These are phyloP conservation scores for Biancaea sappan DNA, from an alignment of 306 rosid genomes.

Conservation along the genomic window DNA sequence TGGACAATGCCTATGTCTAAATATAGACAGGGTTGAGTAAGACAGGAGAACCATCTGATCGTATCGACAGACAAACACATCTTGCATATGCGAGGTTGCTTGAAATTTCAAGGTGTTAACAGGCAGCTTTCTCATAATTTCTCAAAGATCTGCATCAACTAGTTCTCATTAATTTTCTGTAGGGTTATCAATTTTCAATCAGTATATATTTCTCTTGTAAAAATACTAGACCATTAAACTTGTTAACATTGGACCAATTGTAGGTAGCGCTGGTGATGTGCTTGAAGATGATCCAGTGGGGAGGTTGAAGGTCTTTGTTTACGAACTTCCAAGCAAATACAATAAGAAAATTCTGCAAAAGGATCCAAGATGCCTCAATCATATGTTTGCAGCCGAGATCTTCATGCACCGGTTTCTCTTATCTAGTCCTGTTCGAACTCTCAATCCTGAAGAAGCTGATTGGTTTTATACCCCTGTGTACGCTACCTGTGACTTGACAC, in stretches of 20 bases:
- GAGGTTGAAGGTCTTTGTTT: constrained; percentile 95
- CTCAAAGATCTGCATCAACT: background rate
- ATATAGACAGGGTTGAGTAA: background rate
- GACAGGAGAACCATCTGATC: background rate
- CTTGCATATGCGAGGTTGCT: constrained; percentile 2
- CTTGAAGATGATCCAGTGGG: constrained; percentile 98
- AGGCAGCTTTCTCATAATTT: background rate
- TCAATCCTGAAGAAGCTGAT: constrained; percentile 97
- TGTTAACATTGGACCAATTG: constrained; percentile 38
- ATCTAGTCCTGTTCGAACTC: constrained; percentile 93
- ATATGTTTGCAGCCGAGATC: constrained; percentile 99
- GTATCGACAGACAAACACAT: background rate
- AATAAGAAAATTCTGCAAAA: constrained; percentile 95
- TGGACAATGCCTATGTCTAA: background rate
- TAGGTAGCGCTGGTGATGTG: constrained; percentile 99
- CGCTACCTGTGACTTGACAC: constrained; percentile 96
- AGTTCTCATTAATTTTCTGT: background rate
- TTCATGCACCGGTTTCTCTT: constrained; percentile 95
- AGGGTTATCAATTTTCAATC: background rate
- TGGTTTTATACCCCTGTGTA: constrained; percentile 99
- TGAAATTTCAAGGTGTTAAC: constrained; percentile 13
- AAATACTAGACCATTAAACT: constrained; percentile 11
- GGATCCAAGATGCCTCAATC: constrained; percentile 92
- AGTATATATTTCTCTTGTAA: background rate
- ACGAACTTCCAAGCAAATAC: constrained; percentile 98